These are phyloP conservation scores for Fraxinus dipetala DNA, from an alignment of 305 asterid genomes.

Conservation along the genomic window DNA sequence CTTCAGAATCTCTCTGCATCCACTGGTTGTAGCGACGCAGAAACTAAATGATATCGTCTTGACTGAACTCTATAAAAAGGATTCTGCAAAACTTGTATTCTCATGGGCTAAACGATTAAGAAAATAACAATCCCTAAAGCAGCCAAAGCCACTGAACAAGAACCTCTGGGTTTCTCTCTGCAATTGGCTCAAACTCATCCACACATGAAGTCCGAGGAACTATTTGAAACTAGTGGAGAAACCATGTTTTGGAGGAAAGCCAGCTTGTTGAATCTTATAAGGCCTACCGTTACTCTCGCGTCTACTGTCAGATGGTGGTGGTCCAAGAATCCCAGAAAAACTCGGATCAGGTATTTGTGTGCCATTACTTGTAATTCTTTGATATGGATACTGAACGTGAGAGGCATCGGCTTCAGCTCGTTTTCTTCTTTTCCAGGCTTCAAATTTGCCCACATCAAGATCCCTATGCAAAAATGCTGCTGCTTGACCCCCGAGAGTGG, in stretches of 20 bases:
- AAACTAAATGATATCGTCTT: constrained; percentile 29
- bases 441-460: constrained; percentile 76
- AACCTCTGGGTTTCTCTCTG: constrained; percentile 23
- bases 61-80: constrained; percentile 24
- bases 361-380: constrained; percentile 54
- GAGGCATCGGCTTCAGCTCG: constrained; percentile 79
- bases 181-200: constrained; percentile 16
- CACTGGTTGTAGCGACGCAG: constrained; percentile 26
- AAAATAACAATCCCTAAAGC: constrained; percentile 27
- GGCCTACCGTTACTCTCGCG: constrained; percentile 65
- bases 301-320: constrained; percentile 71
- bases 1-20: constrained; percentile 29
- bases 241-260: constrained; percentile 61
- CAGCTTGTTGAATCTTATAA: constrained; percentile 52
- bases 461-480: constrained; percentile 58
- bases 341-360: constrained; percentile 61
- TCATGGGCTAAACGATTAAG: constrained; percentile 22
- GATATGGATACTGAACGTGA: constrained; percentile 56
- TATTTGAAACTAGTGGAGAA: constrained; percentile 66
- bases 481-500: constrained; percentile 44
- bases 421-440: constrained; percentile 96
- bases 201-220: constrained; percentile 12
- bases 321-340: constrained; percentile 86
- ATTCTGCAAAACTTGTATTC: constrained; percentile 37
- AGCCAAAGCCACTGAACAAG: constrained; percentile 28